These are phyloP conservation scores for Fusarium veterinarium DNA, from an alignment of 2,329 filamentous ascomycete genomes.

Conservation along the genomic window DNA sequence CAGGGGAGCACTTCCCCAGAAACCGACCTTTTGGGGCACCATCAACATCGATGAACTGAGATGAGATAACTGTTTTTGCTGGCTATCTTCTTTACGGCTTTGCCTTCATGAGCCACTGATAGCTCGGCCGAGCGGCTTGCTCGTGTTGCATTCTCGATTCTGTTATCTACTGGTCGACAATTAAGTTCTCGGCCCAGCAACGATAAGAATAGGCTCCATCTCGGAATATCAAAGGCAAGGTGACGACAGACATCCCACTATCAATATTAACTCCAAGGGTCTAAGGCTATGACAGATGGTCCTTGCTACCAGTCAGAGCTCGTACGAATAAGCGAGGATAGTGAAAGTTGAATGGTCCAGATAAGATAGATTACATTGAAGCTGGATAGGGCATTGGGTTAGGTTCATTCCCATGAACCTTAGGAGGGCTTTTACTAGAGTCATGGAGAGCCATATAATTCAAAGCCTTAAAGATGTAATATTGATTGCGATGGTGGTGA, in stretches of 20 bases:
- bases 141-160: conserved; percentile 12
- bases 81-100: conserved; percentile 28
- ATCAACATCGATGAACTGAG: conserved; percentile 36
- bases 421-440: neutral
- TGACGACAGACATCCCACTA: conserved; percentile 41
- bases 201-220: conserved; percentile 28
- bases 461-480: neutral
- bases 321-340: conserved; percentile 23
- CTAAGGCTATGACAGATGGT: conserved; percentile 15
- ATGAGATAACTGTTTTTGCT: conserved; percentile 36
- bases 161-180: conserved; percentile 35
- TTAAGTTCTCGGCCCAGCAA: conserved; percentile 25
- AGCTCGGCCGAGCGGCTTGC: conserved; percentile 45
- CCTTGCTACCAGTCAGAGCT: conserved; percentile 30
- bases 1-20: conserved; percentile 47
- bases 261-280: conserved; percentile 3
- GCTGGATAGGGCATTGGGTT: neutral
- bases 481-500: neutral
- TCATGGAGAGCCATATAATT: neutral
- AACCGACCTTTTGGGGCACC: conserved; percentile 48
- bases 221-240: conserved; percentile 20
- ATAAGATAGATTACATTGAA: conserved; percentile 9
- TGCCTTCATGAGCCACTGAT: conserved; percentile 36
- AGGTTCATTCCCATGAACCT: neutral
- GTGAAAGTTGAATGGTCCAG: conserved; percentile 9